phyloP scores from a whole-genome alignment of 345 rosid species.

The Populus ilicifolia region DNA sequence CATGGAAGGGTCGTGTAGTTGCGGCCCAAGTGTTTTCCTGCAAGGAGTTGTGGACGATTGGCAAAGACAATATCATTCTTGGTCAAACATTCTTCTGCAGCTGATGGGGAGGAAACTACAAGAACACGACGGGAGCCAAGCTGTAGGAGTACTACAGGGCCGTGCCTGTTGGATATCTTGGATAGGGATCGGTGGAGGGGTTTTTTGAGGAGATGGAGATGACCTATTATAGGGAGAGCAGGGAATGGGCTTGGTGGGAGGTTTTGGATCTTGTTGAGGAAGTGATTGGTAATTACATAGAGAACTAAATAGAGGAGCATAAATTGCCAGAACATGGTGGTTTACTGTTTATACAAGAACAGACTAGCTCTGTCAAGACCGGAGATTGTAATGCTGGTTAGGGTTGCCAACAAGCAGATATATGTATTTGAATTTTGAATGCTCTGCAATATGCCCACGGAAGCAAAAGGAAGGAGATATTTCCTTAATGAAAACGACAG shows the following conservation, averaged over 20 bases:
- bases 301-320: neutral
- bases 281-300: neutral
- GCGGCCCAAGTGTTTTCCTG: neutral
- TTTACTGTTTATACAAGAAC: too few relatives aligned
- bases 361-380: too few relatives aligned
- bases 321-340: neutral
- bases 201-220: constrained; percentile 10
- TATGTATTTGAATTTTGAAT: too few relatives aligned
- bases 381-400: too few relatives aligned
- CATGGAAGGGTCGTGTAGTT: constrained; percentile 8
- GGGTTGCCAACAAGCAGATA: too few relatives aligned
- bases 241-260: constrained; percentile 7
- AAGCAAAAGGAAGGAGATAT: too few relatives aligned
- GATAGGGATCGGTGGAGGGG: constrained; percentile 15
- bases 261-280: constrained; percentile 8
- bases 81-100: constrained; percentile 32
- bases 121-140: constrained; percentile 6
- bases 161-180: neutral
- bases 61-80: constrained; percentile 34
- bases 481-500: too few relatives aligned
- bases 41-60: constrained; percentile 9
- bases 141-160: constrained; percentile 4
- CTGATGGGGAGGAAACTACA: constrained; percentile 12
- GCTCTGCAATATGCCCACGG: too few relatives aligned
- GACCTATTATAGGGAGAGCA: constrained; percentile 1